Conservation (phyloP, 163 green algal species). For the Volvox carteri region DNA sequence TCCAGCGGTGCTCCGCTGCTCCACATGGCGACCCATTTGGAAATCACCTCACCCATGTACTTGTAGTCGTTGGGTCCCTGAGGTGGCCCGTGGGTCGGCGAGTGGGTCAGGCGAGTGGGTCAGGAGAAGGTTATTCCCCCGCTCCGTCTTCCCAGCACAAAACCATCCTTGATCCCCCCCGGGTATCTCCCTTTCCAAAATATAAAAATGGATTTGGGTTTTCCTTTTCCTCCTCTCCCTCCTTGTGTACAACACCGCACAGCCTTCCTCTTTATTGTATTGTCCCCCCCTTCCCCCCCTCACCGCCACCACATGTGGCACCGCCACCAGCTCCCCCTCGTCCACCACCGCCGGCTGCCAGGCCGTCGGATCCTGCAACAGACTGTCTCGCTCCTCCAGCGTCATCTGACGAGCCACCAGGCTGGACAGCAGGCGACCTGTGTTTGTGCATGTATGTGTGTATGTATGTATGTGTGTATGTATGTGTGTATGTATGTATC, state of each 20-base stretch:
- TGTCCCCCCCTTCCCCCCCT: neutral
- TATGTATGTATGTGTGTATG: too few relatives aligned
- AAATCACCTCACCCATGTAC: conserved; percentile 41
- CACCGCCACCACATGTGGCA: conserved; percentile 51
- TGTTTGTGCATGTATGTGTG: too few relatives aligned
- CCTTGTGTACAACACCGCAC: neutral
- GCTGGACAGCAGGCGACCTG: conserved; percentile 12
- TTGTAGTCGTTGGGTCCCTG: conserved; percentile 52
- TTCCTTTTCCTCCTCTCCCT: too few relatives aligned
- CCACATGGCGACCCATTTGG: conserved; percentile 44
- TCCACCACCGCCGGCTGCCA: conserved; percentile 47
- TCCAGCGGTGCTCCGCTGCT: conserved; percentile 38
- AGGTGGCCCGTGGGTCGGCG: neutral
- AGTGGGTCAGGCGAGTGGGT: neutral
- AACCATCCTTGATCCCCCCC: neutral
- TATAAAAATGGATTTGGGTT: too few relatives aligned
- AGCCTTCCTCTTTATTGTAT: neutral
- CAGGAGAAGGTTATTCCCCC: neutral
- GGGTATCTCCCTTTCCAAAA: neutral
- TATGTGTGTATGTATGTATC: too few relatives aligned
- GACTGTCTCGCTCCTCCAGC: conserved; percentile 47
- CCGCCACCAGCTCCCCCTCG: conserved; percentile 44
- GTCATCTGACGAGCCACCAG: conserved; percentile 52
- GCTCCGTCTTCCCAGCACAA: neutral
- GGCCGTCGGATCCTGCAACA: conserved; percentile 35